Evolutionary conservation across 805 yeast genomes (phyloP).

Genomic region (Helenozyma rhizophorensis): DNA sequence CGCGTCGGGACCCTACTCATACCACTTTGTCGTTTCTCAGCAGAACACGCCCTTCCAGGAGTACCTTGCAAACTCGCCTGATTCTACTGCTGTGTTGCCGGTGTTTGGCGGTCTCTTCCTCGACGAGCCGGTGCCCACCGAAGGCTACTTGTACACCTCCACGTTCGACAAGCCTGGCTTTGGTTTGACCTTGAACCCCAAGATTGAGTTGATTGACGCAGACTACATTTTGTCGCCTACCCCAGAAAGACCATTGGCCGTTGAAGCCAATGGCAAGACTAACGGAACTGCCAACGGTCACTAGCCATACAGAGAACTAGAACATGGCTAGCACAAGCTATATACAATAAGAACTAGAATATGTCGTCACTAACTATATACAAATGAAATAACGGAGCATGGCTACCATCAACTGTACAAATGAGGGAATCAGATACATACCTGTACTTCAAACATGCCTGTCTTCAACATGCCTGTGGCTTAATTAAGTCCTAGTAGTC

Average conservation of each 20-base stretch:
- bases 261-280: background rate
- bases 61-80: conserved; percentile 48
- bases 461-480: too few species aligned
- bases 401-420: too few species aligned
- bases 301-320: too few species aligned
- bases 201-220: conserved; percentile 38
- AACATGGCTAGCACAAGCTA: too few species aligned
- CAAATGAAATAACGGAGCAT: too few species aligned
- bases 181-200: conserved; percentile 45
- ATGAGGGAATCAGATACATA: too few species aligned
- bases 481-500: too few species aligned
- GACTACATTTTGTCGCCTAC: conserved; percentile 33
- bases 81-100: conserved; percentile 39
- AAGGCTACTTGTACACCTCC: conserved; percentile 38
- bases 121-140: conserved; percentile 45
- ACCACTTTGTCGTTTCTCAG: conserved; percentile 47
- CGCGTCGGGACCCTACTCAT: conserved; percentile 51
- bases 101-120: conserved; percentile 45
- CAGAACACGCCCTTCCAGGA: conserved; percentile 49
- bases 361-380: too few species aligned
- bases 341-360: too few species aligned
- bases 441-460: too few species aligned
- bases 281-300: too few species aligned
- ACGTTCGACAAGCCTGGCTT: conserved; percentile 47
- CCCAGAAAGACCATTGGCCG: conserved; percentile 33